Base-by-base conservation (phyloP, 495 filamentous ascomycete species). In the Xylaria scruposa region DNA sequence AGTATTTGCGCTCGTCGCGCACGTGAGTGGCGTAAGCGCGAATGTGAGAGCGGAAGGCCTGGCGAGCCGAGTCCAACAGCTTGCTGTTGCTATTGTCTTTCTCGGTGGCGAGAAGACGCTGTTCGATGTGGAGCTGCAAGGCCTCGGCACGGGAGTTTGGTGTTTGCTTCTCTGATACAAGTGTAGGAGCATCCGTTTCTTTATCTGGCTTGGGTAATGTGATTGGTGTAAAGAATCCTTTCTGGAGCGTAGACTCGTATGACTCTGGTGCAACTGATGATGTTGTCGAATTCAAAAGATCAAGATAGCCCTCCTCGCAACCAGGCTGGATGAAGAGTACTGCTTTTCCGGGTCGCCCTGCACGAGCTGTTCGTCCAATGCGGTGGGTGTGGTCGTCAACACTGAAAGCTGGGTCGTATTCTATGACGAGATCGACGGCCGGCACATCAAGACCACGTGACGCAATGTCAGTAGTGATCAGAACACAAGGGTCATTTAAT, bases 21-120 rank as follows among this genome's bases (percentile, higher is more conserved):
- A 97, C 90, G 80, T 98, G 96, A 1, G 96, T 99, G 3, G 97
- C 93, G 77, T 99, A 99, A 0, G 97, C 96, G 19, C 97, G 86
- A 62, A 98, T 90, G 77, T 98, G 95, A 19, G 93, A 96, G 73
- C 95, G 92, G 84, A 91, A 99, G 0, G 91, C 96, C 59, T 91
- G 89, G 10, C 92, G 86, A 0, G 91, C 95, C 80, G 93, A 84
- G 70, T 93, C 92, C 1, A 94, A 86, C 46, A 85, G 74, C 49
- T 81, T 82, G 42, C 74, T 74, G 47, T 77, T 81, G 29, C 61
- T 72, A 4, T 77, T 75, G 40, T 67, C 71, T n/a, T 81, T 81
- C 21, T 75, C 74, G 21, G 67, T 73, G 5, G 81, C 76, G 26
- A 86, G 80, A 12, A 86, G 78, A 0, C 85, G 79, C 72, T 86